Conservation (phyloP, 805 yeast species). For the Saturnispora serradocipensis region DNA sequence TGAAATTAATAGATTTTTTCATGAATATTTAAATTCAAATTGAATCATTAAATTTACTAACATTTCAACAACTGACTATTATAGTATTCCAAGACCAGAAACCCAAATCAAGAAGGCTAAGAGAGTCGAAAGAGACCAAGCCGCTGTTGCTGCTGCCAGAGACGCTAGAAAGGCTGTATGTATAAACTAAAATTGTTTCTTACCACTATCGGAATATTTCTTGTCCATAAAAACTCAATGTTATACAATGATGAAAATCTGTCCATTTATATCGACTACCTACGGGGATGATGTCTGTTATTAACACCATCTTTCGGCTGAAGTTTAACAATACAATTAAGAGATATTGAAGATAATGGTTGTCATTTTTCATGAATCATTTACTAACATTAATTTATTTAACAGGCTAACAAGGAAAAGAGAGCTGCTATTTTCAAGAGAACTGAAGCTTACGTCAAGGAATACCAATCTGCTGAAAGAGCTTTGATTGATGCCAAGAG, state of each 20-base stretch:
- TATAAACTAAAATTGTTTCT: constrained; percentile 21
- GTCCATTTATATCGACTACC: constrained; percentile 49
- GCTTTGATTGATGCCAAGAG: constrained; percentile 81
- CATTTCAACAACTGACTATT: constrained; percentile 9
- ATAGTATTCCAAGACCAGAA: constrained; percentile 61
- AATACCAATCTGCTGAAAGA: constrained; percentile 88
- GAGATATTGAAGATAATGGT: background rate
- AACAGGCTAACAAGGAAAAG: constrained; percentile 38
- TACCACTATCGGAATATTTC: background rate
- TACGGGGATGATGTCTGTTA: constrained; percentile 58
- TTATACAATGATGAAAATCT: constrained; percentile 38
- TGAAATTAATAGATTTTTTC: constrained; percentile 9
- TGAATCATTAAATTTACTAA: background rate
- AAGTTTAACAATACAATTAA: constrained; percentile 1
- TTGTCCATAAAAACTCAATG: background rate
- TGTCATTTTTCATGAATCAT: background rate
- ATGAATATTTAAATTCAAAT: background rate
- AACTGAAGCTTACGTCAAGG: constrained; percentile 94
- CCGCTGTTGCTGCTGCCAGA: constrained; percentile 73
- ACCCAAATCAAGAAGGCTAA: constrained; percentile 75
- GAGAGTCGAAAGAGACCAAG: constrained; percentile 69
- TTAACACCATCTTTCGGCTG: constrained; percentile 78
- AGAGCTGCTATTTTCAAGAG: constrained; percentile 57
- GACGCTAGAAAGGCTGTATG: constrained; percentile 75
- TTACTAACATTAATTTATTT: constrained; percentile 22